These are phyloP conservation scores for Salicornia ramosissima DNA, from an alignment of 148 eudicot species.

Conservation along the genomic window DNA sequence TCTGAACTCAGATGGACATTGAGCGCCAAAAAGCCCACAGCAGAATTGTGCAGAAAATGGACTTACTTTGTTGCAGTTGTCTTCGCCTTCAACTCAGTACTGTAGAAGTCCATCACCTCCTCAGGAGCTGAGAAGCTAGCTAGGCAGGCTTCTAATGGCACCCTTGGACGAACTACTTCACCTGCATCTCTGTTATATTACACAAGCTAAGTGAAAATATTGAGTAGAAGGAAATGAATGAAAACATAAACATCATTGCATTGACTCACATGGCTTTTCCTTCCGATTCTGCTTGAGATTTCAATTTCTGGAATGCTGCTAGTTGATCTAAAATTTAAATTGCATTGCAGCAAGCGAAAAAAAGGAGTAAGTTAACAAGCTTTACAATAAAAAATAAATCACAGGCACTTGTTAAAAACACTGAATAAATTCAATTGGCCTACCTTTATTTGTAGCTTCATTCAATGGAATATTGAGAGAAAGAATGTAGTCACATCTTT, in stretches of 20 bases:
- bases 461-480: slow-evolving; percentile 81
- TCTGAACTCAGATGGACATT: neutral
- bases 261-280: slow-evolving; percentile 69
- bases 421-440: slow-evolving; percentile 10
- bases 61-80: slow-evolving; percentile 84
- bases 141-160: slow-evolving; percentile 71
- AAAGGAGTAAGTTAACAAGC: neutral
- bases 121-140: slow-evolving; percentile 77
- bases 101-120: slow-evolving; percentile 88
- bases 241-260: slow-evolving; percentile 5
- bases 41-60: neutral
- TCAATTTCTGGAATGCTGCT: slow-evolving; percentile 54
- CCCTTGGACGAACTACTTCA: slow-evolving; percentile 95
- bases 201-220: slow-evolving; percentile 9
- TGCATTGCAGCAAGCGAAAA: neutral
- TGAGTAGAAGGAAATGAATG: neutral
- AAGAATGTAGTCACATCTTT: slow-evolving; percentile 71
- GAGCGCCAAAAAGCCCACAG: neutral
- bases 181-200: slow-evolving; percentile 43
- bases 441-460: slow-evolving; percentile 81
- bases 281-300: slow-evolving; percentile 48
- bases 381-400: neutral
- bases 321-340: slow-evolving; percentile 56
- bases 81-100: slow-evolving; percentile 74
- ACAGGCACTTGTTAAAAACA: neutral